Evolutionary conservation across 1,284 basidiomycete genomes (phyloP).

Genomic region (Abortiporus biennis): DNA sequence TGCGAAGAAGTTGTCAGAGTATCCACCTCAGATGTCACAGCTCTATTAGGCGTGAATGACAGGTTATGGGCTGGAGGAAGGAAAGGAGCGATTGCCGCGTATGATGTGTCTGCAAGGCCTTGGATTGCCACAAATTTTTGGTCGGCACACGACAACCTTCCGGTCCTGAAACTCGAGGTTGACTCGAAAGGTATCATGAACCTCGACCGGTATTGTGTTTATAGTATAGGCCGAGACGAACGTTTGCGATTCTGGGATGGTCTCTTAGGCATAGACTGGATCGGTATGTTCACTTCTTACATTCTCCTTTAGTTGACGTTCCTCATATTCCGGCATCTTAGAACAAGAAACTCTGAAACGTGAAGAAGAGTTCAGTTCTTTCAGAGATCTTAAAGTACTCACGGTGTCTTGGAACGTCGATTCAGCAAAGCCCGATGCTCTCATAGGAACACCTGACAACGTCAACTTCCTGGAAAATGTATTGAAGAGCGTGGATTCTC

Average conservation of each 20-base stretch:
- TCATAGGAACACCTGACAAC: constrained; percentile 61
- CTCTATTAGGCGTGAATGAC: constrained; percentile 75
- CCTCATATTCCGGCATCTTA: constrained; percentile 23
- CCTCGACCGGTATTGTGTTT: constrained; percentile 62
- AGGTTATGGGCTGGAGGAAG: constrained; percentile 83
- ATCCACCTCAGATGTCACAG: constrained; percentile 71
- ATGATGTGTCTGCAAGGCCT: constrained; percentile 64
- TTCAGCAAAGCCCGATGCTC: constrained; percentile 74
- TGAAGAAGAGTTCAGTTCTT: constrained; percentile 75
- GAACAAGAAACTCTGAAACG: constrained; percentile 72
- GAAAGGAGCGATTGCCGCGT: constrained; percentile 80
- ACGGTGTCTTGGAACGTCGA: constrained; percentile 94
- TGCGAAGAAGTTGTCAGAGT: constrained; percentile 75
- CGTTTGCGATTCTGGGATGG: constrained; percentile 87
- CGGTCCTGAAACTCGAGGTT: constrained; percentile 66
- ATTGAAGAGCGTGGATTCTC: constrained; percentile 62
- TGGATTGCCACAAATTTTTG: constrained; percentile 90
- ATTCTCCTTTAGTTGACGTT: constrained; percentile 2
- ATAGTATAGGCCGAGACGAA: constrained; percentile 77
- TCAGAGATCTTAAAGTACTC: constrained; percentile 75
- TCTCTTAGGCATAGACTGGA: constrained; percentile 78
- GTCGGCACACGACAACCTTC: constrained; percentile 80
- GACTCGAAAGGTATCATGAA: constrained; percentile 71
- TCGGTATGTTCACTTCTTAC: constrained; percentile 48
- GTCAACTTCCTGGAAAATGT: constrained; percentile 68